Evolutionary conservation across 2,329 filamentous ascomycete genomes (phyloP), one percentile per base, ranked within the genome.

Genomic region (Alternaria arbusti): DNA sequence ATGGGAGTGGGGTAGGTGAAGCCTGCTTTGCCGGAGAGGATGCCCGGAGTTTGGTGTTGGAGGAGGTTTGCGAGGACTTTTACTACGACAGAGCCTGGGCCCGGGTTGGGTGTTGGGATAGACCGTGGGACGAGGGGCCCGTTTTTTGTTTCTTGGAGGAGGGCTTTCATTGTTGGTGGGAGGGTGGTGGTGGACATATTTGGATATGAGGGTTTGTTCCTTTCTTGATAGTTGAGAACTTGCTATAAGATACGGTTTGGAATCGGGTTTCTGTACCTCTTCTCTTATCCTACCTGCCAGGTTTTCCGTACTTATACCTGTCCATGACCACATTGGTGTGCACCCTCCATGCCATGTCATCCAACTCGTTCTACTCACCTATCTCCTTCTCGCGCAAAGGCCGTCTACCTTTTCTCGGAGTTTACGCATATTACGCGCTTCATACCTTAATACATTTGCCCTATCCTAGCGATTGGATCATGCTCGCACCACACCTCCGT

Each of bases 71-170:
- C 76, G 10, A 81, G 65, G 40, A 84, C 67, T 15, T 74, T 78
- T 30, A 84, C 73, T 12, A 84, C 59, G 11, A 78, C 81, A 12
- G 71, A 79, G 26, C 82, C 82, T 4, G 74, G 67, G 3, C 54
- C 70, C 1, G 74, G 62, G 26, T 69, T 13, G 0, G 78, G 81
- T 3, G 73, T 81, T 32, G 77, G 68, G 7, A 60, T 30, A 2
- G 69, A 69, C 56, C 79, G 68, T 26, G 81, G 61, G 7, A 64
- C 54, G 15, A 79, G 63, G 15, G 73, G 70, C 20, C 68, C 57
- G 9, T 63, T 66, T 32, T 66, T 63, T 23, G 47, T 65, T 47
- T 75, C 66, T 43, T 77, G 68, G 10, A 80, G 74, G 8, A 80
- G 72, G 36, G 78, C 78, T 43, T 66, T 70, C 62, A 76, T 61